Conservation (phyloP, 345 rosid genomes). For the Corchorus olitorius region DNA sequence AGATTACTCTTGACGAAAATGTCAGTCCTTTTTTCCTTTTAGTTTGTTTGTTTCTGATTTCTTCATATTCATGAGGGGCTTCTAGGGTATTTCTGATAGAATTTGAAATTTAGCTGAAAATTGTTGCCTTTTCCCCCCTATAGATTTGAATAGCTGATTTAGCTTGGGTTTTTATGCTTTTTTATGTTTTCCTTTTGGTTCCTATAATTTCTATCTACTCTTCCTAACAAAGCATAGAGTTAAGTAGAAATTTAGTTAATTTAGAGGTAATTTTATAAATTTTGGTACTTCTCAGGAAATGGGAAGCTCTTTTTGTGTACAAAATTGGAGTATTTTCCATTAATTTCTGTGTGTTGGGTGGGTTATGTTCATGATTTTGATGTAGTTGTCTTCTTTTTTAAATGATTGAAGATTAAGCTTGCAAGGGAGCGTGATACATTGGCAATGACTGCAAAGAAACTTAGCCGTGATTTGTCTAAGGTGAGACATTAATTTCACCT, state of each 20-base stretch:
- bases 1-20: constrained; percentile 65
- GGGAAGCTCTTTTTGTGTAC: not conserved
- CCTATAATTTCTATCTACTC: not conserved
- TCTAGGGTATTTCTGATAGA: not conserved
- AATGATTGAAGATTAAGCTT: constrained; percentile 58
- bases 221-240: too few relatives aligned
- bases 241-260: not conserved
- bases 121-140: not conserved
- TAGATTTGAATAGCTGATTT: not conserved
- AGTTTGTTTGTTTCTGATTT: not conserved
- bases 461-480: constrained; percentile 82
- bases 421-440: constrained; percentile 76
- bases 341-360: not conserved
- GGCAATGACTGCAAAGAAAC: constrained; percentile 73
- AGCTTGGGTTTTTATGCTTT: not conserved
- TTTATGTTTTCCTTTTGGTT: not conserved
- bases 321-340: not conserved
- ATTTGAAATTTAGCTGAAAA: not conserved
- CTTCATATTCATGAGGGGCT: not conserved
- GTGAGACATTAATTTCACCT: constrained; percentile 33
- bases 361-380: constrained; percentile 17
- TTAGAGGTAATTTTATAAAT: not conserved
- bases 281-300: not conserved
- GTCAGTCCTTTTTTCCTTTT: constrained; percentile 30
- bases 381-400: constrained; percentile 17